These are phyloP conservation scores for Clonostachys rosea DNA, from an alignment of 2,329 filamentous ascomycete genomes.

Conservation along the genomic window DNA sequence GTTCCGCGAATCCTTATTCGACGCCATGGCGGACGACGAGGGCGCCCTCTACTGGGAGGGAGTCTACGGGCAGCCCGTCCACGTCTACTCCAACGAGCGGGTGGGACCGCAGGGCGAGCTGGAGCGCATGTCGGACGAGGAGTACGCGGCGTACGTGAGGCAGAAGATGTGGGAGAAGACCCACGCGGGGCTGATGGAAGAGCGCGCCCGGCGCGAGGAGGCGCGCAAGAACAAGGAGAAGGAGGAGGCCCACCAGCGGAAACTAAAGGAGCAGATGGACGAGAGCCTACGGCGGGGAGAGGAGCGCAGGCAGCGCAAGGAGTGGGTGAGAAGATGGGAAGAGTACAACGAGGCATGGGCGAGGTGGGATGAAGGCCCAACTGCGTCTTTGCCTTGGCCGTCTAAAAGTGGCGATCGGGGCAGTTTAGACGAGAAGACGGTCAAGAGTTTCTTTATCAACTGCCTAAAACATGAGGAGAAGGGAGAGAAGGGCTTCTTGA, in stretches of 20 bases:
- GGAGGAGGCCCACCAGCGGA: slow-evolving; percentile 41
- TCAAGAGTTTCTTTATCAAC: slow-evolving; percentile 64
- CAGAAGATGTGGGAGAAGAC: slow-evolving; percentile 95
- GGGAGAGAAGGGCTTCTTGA: slow-evolving; percentile 38
- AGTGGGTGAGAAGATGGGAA: slow-evolving; percentile 58
- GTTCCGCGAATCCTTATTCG: slow-evolving; percentile 92
- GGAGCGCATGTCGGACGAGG: slow-evolving; percentile 86
- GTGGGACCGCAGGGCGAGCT: slow-evolving; percentile 49
- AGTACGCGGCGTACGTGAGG: slow-evolving; percentile 83
- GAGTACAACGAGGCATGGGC: slow-evolving; percentile 63
- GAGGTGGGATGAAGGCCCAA: slow-evolving; percentile 47
- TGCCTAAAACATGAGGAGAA: slow-evolving; percentile 35
- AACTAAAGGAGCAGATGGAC: slow-evolving; percentile 62
- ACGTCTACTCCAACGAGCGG: slow-evolving; percentile 58
- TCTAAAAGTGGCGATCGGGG: slow-evolving; percentile 51
- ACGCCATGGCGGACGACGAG: slow-evolving; percentile 95
- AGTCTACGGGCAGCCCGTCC: slow-evolving; percentile 94
- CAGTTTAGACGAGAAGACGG: slow-evolving; percentile 53
- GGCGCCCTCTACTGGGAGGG: slow-evolving; percentile 92
- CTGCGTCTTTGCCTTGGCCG: slow-evolving; percentile 63
- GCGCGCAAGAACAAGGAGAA: slow-evolving; percentile 45
- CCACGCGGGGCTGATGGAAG: slow-evolving; percentile 76
- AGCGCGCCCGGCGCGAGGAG: slow-evolving; percentile 59
- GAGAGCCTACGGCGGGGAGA: slow-evolving; percentile 63
- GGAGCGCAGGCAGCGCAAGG: slow-evolving; percentile 51